Percentiles rank a stretch among this genome's conserved stretches.
Conservation (phyloP, 371 early-diverging fungal species). For the Thermomucor indicae-seudaticae region DNA sequence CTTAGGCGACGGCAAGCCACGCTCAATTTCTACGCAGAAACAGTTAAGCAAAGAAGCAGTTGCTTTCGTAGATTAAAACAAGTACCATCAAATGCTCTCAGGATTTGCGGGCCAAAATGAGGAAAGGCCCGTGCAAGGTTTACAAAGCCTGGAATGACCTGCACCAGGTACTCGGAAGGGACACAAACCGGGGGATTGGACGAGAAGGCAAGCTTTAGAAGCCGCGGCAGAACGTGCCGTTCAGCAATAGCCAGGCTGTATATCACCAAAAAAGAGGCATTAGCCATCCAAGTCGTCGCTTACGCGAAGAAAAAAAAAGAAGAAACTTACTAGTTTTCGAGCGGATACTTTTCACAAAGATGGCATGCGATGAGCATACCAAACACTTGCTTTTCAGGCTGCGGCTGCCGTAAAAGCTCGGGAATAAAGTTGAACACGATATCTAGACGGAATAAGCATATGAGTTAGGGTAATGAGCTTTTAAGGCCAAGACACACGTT, state of each 20-base stretch:
- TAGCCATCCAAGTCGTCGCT: not conserved
- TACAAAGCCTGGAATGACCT: constrained; percentile 40
- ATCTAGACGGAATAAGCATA: constrained; percentile 11
- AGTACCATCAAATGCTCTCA: constrained; percentile 33
- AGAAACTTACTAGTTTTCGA: constrained; percentile 39
- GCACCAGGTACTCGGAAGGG: constrained; percentile 35
- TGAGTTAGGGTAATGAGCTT: not conserved
- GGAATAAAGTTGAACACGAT: constrained; percentile 50
- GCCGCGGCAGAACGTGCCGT: constrained; percentile 31
- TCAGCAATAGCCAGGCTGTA: constrained; percentile 31
- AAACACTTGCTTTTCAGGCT: constrained; percentile 46
- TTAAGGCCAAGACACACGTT: not conserved
- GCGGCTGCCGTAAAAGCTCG: constrained; percentile 45
- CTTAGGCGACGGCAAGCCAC: constrained; percentile 33
- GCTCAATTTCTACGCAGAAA: constrained; percentile 22
- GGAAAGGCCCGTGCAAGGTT: constrained; percentile 44
- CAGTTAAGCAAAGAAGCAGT: not conserved
- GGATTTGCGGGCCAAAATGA: constrained; percentile 31
- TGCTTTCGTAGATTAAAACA: not conserved
- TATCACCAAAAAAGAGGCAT: not conserved
- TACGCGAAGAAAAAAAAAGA: too few species aligned
- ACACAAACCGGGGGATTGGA: constrained; percentile 10
- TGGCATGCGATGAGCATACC: constrained; percentile 44
- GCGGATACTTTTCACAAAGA: constrained; percentile 46
- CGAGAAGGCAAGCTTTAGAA: constrained; percentile 39